phyloP scores from a whole-genome alignment of 78 protist genomes.

The Carpediemonas membranifera region DNA sequence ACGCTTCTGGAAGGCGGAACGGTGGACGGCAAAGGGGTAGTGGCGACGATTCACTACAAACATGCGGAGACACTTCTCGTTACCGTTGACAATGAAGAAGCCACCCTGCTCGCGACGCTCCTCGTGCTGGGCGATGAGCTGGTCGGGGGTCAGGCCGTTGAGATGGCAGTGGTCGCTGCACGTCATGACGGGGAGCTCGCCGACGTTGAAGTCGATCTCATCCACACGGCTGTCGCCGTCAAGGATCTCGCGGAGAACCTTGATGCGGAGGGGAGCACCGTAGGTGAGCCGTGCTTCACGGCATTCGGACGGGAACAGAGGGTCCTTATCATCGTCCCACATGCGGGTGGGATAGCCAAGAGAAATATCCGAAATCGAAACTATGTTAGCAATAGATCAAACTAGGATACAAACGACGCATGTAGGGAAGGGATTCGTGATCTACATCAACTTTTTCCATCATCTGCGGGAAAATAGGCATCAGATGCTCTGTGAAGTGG shows the following conservation, averaged over 20 bases:
- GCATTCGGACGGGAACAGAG: conserved; percentile 12
- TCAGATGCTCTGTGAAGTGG: conserved; percentile 3
- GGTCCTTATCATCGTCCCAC: too few species aligned
- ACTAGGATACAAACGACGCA: too few species aligned
- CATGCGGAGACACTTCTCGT: conserved; percentile 70
- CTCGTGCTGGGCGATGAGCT: conserved; percentile 29
- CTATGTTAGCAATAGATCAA: too few species aligned
- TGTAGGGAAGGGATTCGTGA: too few species aligned
- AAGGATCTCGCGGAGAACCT: background rate
- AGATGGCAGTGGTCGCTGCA: conserved; percentile 28
- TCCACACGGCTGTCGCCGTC: background rate
- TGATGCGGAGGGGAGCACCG: conserved; percentile 2
- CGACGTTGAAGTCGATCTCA: background rate
- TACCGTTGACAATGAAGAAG: conserved; percentile 78
- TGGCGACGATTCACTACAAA: conserved; percentile 60
- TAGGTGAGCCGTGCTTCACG: conserved; percentile 23
- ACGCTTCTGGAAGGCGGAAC: background rate
- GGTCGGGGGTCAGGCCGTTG: background rate
- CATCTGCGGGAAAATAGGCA: too few species aligned
- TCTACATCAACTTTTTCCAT: too few species aligned
- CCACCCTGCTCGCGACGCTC: conserved; percentile 74
- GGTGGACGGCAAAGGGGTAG: background rate
- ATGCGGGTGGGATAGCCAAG: too few species aligned
- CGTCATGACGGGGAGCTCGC: background rate
- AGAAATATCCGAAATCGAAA: too few species aligned